Conservation (phyloP, 306 rosid species). For the Oxytropis ochrocephala region DNA sequence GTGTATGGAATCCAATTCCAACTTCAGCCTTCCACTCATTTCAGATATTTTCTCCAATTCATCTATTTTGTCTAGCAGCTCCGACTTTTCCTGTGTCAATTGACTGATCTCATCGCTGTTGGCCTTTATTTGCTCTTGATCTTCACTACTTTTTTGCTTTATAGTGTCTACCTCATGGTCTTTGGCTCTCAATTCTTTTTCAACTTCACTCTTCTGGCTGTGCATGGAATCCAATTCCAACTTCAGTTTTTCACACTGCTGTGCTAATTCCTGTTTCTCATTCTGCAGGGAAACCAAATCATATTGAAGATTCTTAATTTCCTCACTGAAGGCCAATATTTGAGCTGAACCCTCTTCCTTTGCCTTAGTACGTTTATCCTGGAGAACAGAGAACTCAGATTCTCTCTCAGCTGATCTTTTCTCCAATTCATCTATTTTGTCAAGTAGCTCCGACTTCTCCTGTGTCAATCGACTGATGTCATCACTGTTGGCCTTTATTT, state of each 20-base stretch:
- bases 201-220: slow-evolving; percentile 39
- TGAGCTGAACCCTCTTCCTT: slow-evolving; percentile 28
- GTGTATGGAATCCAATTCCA: slow-evolving; percentile 32
- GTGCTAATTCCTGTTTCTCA: slow-evolving; percentile 28
- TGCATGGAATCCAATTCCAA: slow-evolving; percentile 35
- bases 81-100: slow-evolving; percentile 31
- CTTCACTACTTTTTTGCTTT: slow-evolving; percentile 23
- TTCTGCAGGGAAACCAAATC: slow-evolving; percentile 52
- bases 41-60: slow-evolving; percentile 27
- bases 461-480: slow-evolving; percentile 34
- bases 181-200: slow-evolving; percentile 2
- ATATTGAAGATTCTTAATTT: slow-evolving; percentile 39
- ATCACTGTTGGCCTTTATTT: slow-evolving; percentile 18
- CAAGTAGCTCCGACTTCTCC: slow-evolving; percentile 26
- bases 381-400: slow-evolving; percentile 22
- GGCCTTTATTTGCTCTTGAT: slow-evolving; percentile 38
- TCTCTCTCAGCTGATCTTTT: slow-evolving; percentile 28
- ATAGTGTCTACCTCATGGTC: neutral
- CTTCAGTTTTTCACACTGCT: slow-evolving; percentile 41
- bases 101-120: slow-evolving; percentile 28
- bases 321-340: slow-evolving; percentile 9
- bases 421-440: slow-evolving; percentile 24
- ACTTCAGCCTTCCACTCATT: slow-evolving; percentile 35
- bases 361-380: slow-evolving; percentile 16
- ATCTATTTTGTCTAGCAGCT: slow-evolving; percentile 13